These are phyloP conservation scores for Mycena galericulata DNA, from an alignment of 768 basidiomycete genomes.

Conservation along the genomic window DNA sequence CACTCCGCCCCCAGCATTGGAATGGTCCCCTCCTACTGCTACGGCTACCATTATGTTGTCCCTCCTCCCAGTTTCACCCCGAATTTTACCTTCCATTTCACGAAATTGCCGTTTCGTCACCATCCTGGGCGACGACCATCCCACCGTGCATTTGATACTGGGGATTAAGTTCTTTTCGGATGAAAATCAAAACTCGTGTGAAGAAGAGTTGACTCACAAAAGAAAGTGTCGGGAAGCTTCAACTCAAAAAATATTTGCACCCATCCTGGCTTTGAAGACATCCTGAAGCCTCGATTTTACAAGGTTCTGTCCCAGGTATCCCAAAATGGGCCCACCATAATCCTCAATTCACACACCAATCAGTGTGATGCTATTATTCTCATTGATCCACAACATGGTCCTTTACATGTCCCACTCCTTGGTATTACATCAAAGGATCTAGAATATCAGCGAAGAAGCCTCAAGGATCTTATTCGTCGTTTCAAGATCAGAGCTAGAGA, in stretches of 20 bases:
- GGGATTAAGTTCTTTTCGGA: too few species aligned
- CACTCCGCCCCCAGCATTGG: too few species aligned
- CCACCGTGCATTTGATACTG: too few species aligned
- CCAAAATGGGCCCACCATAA: not conserved
- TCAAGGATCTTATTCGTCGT: not conserved
- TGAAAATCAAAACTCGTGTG: too few species aligned
- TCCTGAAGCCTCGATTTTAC: not conserved
- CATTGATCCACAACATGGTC: not conserved
- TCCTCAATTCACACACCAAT: not conserved
- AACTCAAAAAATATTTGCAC: not conserved
- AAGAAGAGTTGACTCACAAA: too few species aligned
- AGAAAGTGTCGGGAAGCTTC: too few species aligned
- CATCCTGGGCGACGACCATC: too few species aligned
- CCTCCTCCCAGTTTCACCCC: too few species aligned
- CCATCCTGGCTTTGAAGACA: slow-evolving; percentile 1
- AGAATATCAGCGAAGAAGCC: not conserved
- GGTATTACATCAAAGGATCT: not conserved
- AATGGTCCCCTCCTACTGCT: too few species aligned
- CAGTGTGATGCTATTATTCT: slow-evolving; percentile 7
- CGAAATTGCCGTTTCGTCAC: too few species aligned
- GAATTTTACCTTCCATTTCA: too few species aligned
- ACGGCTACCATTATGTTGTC: too few species aligned
- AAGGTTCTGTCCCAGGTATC: not conserved
- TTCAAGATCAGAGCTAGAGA: not conserved
- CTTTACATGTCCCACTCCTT: not conserved